Conservation (phyloP, 164 flowering plant genomes). For the Stephania cephalantha region DNA sequence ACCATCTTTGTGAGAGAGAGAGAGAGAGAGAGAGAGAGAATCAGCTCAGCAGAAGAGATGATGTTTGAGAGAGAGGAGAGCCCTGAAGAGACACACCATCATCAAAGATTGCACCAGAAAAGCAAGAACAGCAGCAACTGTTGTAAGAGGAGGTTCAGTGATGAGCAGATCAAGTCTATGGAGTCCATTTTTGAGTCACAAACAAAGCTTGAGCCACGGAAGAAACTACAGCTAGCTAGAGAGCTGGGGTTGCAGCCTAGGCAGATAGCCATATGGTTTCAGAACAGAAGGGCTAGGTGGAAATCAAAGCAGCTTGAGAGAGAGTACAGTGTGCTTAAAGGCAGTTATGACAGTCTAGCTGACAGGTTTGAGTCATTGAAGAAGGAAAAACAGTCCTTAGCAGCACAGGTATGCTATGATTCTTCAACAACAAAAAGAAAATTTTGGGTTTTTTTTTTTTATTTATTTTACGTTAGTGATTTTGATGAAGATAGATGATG, state of each 20-base stretch:
- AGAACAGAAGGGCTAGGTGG: conserved; percentile 82
- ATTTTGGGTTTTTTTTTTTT: no score
- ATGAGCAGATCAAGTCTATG: conserved; percentile 50
- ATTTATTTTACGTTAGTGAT: background rate
- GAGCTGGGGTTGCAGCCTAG: conserved; percentile 72
- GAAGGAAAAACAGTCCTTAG: conserved; percentile 50
- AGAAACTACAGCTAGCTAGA: conserved; percentile 53
- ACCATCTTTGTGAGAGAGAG: background rate
- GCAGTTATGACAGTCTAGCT: conserved; percentile 39
- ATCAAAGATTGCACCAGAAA: background rate
- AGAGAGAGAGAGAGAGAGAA: background rate
- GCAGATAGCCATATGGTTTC: conserved; percentile 92
- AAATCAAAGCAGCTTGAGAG: conserved; percentile 70
- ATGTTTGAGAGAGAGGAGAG: conserved; percentile 6
- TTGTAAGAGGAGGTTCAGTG: conserved; percentile 51
- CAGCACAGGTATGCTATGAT: conserved; percentile 35
- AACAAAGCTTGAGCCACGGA: conserved; percentile 54
- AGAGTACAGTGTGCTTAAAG: conserved; percentile 39
- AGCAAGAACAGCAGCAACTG: conserved; percentile 24
- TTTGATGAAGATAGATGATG: background rate
- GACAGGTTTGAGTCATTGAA: conserved; percentile 35
- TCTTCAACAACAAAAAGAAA: no score
- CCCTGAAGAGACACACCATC: background rate
- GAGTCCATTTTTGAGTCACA: conserved; percentile 63
- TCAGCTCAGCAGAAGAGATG: background rate